A percentile compares a stretch with the other conserved stretches of the same genome.
Evolutionary conservation across 2,329 filamentous ascomycete species (phyloP).

Genomic region (Exophiala dermatitidis): DNA sequence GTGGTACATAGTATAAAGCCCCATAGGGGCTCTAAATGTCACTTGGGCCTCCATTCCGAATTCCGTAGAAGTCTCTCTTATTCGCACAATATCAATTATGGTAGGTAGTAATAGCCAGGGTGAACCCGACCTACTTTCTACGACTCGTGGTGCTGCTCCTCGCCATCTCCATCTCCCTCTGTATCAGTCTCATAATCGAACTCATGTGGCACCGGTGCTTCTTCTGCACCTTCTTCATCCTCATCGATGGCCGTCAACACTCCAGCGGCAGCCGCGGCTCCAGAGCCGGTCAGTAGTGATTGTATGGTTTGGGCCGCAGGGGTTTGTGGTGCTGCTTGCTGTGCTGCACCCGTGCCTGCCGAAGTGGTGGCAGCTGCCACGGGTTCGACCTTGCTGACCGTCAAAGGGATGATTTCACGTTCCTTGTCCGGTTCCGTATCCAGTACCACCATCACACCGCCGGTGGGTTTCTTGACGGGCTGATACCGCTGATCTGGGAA

Average conservation of each 20-base stretch:
- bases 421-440: slow-evolving; percentile 73
- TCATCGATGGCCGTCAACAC: slow-evolving; percentile 85
- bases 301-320: slow-evolving; percentile 27
- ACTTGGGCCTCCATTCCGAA: no score
- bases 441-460: slow-evolving; percentile 82
- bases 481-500: slow-evolving; percentile 86
- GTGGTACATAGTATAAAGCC: no score
- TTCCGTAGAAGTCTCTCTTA: no score
- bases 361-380: slow-evolving; percentile 26
- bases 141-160: not conserved
- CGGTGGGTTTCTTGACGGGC: slow-evolving; percentile 90
- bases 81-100: no score
- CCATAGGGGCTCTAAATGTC: no score
- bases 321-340: slow-evolving; percentile 24
- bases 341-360: slow-evolving; percentile 24
- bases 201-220: slow-evolving; percentile 42
- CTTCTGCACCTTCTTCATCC: slow-evolving; percentile 43
- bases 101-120: no score
- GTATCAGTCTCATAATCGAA: slow-evolving; percentile 40
- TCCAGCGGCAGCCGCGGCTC: slow-evolving; percentile 66
- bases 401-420: slow-evolving; percentile 80
- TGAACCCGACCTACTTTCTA: no score
- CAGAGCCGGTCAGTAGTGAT: slow-evolving; percentile 35
- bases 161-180: slow-evolving; percentile 22
- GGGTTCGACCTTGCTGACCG: slow-evolving; percentile 65